Conservation (phyloP, 106 monocot genomes). For the Iris macrosiphon region DNA sequence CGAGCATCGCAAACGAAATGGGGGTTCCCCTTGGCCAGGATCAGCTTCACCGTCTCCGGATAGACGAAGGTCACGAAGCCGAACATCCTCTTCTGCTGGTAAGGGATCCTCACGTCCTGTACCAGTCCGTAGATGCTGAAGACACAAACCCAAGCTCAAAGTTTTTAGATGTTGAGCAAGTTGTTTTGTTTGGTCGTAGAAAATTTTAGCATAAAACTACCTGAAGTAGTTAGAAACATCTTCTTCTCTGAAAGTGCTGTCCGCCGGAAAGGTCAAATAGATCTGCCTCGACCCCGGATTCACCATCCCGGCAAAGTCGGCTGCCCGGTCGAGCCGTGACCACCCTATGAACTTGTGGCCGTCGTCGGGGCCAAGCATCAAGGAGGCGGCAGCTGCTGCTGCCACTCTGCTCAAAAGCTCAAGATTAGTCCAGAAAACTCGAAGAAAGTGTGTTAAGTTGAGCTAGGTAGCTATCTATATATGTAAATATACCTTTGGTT, state of each 20-base stretch:
- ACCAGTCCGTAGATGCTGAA: constrained; percentile 47
- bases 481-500: constrained; percentile 68
- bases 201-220: too few species aligned
- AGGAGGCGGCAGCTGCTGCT: constrained; percentile 41
- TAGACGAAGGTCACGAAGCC: constrained; percentile 62
- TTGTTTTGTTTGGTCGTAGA: too few species aligned
- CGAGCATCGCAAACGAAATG: constrained; percentile 63
- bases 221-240: constrained; percentile 96
- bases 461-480: too few species aligned
- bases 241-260: constrained; percentile 90
- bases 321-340: constrained; percentile 37
- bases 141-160: background rate
- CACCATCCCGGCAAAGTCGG: constrained; percentile 41
- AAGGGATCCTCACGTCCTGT: constrained; percentile 73
- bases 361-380: constrained; percentile 47
- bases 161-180: too few species aligned
- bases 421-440: background rate
- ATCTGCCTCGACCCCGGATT: constrained; percentile 81
- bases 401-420: constrained; percentile 9
- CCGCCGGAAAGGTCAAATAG: constrained; percentile 89
- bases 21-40: constrained; percentile 41
- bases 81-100: constrained; percentile 64
- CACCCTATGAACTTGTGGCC: constrained; percentile 44
- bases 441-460: background rate
- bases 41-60: constrained; percentile 41